Base-by-base conservation (phyloP, 2,329 filamentous ascomycete genomes). In the Aspergillus udagawae region DNA sequence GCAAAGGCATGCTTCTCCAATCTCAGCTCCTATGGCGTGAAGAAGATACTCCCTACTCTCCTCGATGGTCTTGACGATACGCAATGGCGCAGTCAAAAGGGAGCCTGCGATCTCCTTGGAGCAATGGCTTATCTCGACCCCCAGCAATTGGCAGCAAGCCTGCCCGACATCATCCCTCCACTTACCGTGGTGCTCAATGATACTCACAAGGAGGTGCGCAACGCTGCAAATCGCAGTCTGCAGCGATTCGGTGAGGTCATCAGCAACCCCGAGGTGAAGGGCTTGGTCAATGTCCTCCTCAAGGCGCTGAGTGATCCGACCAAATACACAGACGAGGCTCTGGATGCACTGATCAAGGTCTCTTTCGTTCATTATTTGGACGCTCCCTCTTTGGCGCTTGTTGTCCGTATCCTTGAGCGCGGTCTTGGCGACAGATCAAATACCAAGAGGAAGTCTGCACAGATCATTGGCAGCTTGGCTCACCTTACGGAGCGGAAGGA, bases 171-270 rank as follows among this genome's bases (percentile, higher is more conserved):
- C 65, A 99, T 99, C 64, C 94, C 95, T 27, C 93, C 95, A 17
- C 82, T 99, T 56, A 97, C 95, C 1, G 87, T 89, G 49, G 94
- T 97, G 3, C 80, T 99, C 57, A 99, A 96, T 65, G 94, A 99
- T 78, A 97, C 91, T 68, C 94, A 99, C 78, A 99, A 99, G 75
- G 94, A 99, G 77, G 94, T 99, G 32, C 86, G 94, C 59, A 81
- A 86, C 48, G 92, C 91, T 23, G 94, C 94, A 7, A 99, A 99
- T 75, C 88, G 93, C 76, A 96, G 92, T 77, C 82, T 99, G 77
- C 96, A 99, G 78, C 89, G 94, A 56, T 99, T 99, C 72, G 94
- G 95, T 63, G 95, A 99, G 74, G 95, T 99, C 64, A 99, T 99
- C 73, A 95, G 84, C 74, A 99, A 99, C 73, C 94, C 94, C 3